phyloP scores from a whole-genome alignment of 1,284 basidiomycete species.

The Irpex sp. region DNA sequence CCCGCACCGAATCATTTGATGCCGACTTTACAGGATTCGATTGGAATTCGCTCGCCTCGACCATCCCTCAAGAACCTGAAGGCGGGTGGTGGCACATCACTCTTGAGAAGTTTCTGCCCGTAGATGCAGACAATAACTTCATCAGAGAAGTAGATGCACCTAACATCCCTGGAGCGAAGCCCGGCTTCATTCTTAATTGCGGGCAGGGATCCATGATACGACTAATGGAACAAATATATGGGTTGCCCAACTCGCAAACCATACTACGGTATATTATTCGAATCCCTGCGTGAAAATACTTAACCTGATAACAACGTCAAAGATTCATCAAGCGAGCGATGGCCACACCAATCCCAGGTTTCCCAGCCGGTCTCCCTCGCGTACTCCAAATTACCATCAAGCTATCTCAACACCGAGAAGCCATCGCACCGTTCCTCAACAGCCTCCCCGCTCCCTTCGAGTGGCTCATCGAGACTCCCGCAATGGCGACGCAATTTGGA shows the following conservation, averaged over 20 bases:
- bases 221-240: not conserved
- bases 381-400: not conserved
- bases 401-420: not conserved
- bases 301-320: not conserved
- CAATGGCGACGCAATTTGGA: not conserved
- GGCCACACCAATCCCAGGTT: not conserved
- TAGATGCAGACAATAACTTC: not conserved
- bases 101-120: not conserved
- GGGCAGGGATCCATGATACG: not conserved
- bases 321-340: conserved; percentile 1
- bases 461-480: conserved; percentile 28
- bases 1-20: not conserved
- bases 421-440: conserved; percentile 28
- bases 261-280: not conserved
- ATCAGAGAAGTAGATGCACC: not conserved
- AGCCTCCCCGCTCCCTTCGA: conserved; percentile 28
- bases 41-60: not conserved
- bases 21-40: not conserved
- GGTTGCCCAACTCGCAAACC: not conserved
- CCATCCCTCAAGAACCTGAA: not conserved
- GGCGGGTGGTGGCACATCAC: not conserved
- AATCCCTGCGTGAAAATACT: too few species aligned
- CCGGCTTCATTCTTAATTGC: not conserved
- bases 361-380: not conserved
- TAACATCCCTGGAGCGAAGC: not conserved